These are phyloP conservation scores for Alternaria sp. DNA, from an alignment of 2,329 filamentous ascomycete genomes.

Conservation along the genomic window DNA sequence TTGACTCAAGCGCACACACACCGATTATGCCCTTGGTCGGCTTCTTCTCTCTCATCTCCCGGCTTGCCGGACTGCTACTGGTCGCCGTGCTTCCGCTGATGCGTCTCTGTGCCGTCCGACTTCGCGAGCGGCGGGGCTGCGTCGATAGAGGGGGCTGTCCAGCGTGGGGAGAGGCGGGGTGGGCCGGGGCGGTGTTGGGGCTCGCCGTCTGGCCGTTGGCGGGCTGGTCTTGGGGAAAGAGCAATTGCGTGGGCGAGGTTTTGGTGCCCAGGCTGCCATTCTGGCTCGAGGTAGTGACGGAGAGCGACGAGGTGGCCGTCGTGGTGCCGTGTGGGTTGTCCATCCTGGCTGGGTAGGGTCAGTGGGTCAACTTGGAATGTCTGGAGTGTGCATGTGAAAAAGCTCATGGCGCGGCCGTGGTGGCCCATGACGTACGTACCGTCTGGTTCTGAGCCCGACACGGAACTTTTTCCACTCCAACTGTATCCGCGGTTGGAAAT, in stretches of 20 bases:
- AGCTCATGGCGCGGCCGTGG: not conserved
- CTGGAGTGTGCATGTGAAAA: slow-evolving; percentile 7
- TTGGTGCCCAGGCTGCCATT: slow-evolving; percentile 49
- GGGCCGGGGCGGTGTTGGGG: slow-evolving; percentile 15
- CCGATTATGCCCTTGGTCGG: slow-evolving; percentile 73
- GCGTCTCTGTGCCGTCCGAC: slow-evolving; percentile 67
- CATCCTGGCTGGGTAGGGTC: slow-evolving; percentile 29
- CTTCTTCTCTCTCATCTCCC: slow-evolving; percentile 61
- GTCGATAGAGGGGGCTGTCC: slow-evolving; percentile 21
- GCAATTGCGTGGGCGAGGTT: slow-evolving; percentile 47
- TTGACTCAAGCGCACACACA: slow-evolving; percentile 92
- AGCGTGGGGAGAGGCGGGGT: slow-evolving; percentile 25
- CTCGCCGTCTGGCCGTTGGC: slow-evolving; percentile 9
- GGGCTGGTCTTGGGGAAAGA: slow-evolving; percentile 42
- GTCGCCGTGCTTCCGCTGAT: slow-evolving; percentile 83
- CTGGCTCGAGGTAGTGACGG: slow-evolving; percentile 53
- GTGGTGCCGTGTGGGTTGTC: slow-evolving; percentile 43
- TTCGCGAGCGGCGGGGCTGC: slow-evolving; percentile 43
- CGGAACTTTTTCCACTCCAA: slow-evolving; percentile 55
- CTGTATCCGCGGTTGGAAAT: slow-evolving; percentile 58
- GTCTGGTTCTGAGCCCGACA: slow-evolving; percentile 54
- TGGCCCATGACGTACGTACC: slow-evolving; percentile 43
- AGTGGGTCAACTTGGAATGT: slow-evolving; percentile 2
- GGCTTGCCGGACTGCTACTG: slow-evolving; percentile 78
- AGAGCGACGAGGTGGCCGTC: slow-evolving; percentile 53